phyloP scores from a whole-genome alignment of 768 basidiomycete genomes.

The Boletus sp. region DNA sequence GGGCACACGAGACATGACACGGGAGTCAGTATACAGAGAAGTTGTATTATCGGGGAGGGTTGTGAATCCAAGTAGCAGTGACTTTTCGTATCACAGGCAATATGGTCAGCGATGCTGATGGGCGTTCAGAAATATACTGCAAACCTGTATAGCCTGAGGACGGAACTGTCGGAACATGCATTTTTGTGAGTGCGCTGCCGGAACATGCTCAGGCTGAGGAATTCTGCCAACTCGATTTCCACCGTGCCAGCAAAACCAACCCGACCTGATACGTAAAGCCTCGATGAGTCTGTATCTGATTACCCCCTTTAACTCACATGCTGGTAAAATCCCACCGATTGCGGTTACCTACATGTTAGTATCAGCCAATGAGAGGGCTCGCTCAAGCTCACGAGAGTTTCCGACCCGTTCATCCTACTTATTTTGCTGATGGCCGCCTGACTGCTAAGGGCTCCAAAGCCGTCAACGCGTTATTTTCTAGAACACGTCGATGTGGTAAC shows the following conservation, averaged over 20 bases:
- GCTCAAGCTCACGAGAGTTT: background rate
- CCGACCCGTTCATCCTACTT: background rate
- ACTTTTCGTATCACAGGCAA: background rate
- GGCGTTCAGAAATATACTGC: background rate
- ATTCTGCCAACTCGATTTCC: background rate
- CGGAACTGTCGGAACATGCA: background rate
- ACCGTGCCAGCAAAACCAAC: background rate
- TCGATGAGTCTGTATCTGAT: background rate
- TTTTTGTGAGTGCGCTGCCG: background rate
- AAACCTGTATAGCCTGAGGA: background rate
- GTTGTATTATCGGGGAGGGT: background rate
- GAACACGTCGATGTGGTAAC: too few relatives aligned
- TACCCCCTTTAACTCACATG: background rate
- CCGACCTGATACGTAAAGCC: background rate
- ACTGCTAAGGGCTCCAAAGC: background rate
- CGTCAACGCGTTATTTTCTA: background rate
- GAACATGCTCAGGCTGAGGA: background rate
- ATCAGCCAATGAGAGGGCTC: background rate
- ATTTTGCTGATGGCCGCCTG: background rate
- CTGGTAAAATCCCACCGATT: background rate
- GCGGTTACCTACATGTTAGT: background rate
- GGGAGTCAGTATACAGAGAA: conserved; percentile 6
- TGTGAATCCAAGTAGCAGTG: background rate
- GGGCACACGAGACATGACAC: background rate
- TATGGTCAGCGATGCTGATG: background rate